These are phyloP conservation scores for Chrysosporium queenslandicum DNA, from an alignment of 2,329 filamentous ascomycete species.

Conservation along the genomic window DNA sequence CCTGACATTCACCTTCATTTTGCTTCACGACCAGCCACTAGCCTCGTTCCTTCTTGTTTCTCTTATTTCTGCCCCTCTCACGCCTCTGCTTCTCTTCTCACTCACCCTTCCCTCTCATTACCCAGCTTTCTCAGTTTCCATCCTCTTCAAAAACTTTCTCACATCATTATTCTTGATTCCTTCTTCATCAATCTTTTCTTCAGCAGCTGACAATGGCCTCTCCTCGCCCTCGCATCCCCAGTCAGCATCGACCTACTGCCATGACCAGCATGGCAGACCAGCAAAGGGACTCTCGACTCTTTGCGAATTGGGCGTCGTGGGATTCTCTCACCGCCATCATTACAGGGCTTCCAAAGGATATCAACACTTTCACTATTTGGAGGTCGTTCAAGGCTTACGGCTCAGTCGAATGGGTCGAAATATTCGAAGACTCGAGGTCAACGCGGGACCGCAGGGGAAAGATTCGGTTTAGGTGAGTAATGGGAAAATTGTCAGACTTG, in stretches of 20 bases:
- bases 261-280: conserved; percentile 5
- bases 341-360: conserved; percentile 26
- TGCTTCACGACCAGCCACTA: not conserved
- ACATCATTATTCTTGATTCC: not conserved
- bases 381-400: conserved; percentile 45
- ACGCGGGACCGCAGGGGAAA: conserved; percentile 35
- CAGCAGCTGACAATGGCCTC: conserved; percentile 1
- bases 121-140: not conserved
- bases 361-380: conserved; percentile 39
- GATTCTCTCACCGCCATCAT: conserved; percentile 33
- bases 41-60: not conserved
- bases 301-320: conserved; percentile 32
- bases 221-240: not conserved
- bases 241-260: not conserved
- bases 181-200: not conserved
- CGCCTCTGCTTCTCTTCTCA: not conserved
- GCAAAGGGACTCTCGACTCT: conserved; percentile 6
- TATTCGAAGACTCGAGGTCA: conserved; percentile 41
- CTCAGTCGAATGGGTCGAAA: conserved; percentile 47
- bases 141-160: not conserved
- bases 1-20: not conserved
- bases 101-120: not conserved
- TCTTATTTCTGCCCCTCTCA: not conserved
- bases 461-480: conserved; percentile 44
- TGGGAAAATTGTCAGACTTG: not conserved